Base-by-base conservation (phyloP, 805 yeast genomes). In the Starmera quercuum region DNA sequence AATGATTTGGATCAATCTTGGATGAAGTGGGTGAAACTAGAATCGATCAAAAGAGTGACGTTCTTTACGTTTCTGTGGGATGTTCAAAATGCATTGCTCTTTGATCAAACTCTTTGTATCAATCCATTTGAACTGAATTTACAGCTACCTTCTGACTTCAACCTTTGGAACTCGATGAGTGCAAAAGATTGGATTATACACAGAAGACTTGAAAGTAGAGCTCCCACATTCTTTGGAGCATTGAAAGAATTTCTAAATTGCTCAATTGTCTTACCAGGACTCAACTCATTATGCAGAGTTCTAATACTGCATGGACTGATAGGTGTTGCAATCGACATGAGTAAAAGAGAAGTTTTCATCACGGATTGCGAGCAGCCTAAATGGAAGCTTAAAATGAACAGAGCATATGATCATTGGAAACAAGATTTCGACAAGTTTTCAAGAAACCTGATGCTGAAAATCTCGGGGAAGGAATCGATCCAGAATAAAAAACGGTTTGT, bases 291-390 rank as follows among this genome's bases (percentile, higher is more conserved):
- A 11, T 24, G 24, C 12, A 31, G 33, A 25, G 33, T 31, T 12
- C 20, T 31, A 14, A 31, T 31, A 13, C 20, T 31, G 12, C 33
- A 31, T 31, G 33, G 33, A 6, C 20, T 31, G 25, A 31, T 31
- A 24, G 28, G 29, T 6, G 20, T 31, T 7, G n/a, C 33, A 2
- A 19, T 18, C n/a, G 29, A 31, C 20, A 25, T 31, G 22, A 18
- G 16, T 15, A 21, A 26, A 30, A 22, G 20, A 16, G 31, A 29
- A 14, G 8, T 8, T 8, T 21, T 21, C 23, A 8, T 21, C 16
- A 20, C 20, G 18, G 17, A 29, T 14, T 20, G 14, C 3, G 20
- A 20, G 16, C 22, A 21, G 7, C 7, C 17, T 6, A 22, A 20
- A 4, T 30, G 32, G 32, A 30, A 30, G 10, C n/a, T 16, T 12